Percentiles rank a stretch among this genome's conserved stretches.
Conservation (phyloP, 306 rosid genomes). For the Oxytropis ochrocephala region DNA sequence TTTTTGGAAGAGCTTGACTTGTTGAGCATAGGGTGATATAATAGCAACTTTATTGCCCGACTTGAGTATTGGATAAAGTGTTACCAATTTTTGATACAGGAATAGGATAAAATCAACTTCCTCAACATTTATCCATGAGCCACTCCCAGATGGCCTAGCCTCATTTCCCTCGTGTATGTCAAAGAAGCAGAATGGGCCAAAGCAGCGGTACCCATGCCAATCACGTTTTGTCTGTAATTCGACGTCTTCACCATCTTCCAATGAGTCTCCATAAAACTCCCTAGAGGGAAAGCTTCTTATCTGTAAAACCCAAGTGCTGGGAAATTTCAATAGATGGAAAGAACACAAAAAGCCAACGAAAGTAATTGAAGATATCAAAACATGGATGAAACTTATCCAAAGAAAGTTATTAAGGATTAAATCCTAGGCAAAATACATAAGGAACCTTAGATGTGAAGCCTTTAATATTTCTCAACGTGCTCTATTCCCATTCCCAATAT, state of each 20-base stretch:
- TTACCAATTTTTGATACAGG: constrained; percentile 65
- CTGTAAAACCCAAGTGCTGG: constrained; percentile 33
- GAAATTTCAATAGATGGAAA: not conserved
- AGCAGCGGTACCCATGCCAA: constrained; percentile 80
- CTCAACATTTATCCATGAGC: constrained; percentile 64
- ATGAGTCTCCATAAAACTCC: constrained; percentile 72
- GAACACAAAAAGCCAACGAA: not conserved
- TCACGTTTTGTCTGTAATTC: constrained; percentile 45
- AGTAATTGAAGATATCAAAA: constrained; percentile 9
- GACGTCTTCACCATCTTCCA: constrained; percentile 70
- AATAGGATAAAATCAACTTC: constrained; percentile 87
- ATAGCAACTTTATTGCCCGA: constrained; percentile 75
- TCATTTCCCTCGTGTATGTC: constrained; percentile 75
- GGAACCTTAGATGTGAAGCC: not conserved
- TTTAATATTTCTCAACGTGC: not conserved
- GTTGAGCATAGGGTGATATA: constrained; percentile 79
- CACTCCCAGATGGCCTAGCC: constrained; percentile 62
- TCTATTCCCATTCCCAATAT: not conserved
- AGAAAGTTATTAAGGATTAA: not conserved
- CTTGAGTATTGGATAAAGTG: constrained; percentile 57
- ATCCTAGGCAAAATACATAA: not conserved
- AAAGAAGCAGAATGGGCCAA: constrained; percentile 85
- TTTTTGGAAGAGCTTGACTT: constrained; percentile 73
- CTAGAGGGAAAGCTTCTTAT: constrained; percentile 86
- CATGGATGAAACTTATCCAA: not conserved